Evolutionary conservation across 441 rosid species (phyloP).

Genomic region (Hypseocharis bilobata): DNA sequence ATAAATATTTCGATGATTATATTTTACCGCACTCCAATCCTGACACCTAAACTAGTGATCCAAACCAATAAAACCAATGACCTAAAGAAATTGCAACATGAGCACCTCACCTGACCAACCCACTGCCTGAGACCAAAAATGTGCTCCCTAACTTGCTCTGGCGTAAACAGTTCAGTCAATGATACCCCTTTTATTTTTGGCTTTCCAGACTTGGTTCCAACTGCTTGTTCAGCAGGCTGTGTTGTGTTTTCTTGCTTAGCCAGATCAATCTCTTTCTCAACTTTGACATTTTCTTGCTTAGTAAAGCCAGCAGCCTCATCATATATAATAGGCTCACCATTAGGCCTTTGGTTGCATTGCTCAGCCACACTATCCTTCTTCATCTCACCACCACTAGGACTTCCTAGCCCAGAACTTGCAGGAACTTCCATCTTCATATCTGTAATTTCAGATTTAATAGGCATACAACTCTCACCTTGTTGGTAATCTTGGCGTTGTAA

Average conservation of each 20-base stretch:
- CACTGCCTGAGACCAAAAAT: conserved; percentile 89
- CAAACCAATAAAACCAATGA: neutral
- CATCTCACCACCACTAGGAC: conserved; percentile 39
- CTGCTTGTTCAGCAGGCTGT: conserved; percentile 44
- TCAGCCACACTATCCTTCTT: conserved; percentile 43
- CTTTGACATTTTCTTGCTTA: conserved; percentile 41
- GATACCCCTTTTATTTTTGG: conserved; percentile 95
- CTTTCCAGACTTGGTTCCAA: conserved; percentile 76
- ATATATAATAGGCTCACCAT: conserved; percentile 31
- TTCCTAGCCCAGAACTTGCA: conserved; percentile 44
- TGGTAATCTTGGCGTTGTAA: conserved; percentile 42
- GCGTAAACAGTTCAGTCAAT: conserved; percentile 88
- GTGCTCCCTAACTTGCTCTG: conserved; percentile 92
- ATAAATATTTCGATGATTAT: too few relatives aligned
- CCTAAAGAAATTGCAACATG: neutral
- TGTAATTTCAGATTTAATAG: conserved; percentile 49
- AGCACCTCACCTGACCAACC: conserved; percentile 90
- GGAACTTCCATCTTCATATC: conserved; percentile 60
- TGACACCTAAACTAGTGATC: neutral
- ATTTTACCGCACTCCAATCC: too few relatives aligned
- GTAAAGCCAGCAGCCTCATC: conserved; percentile 33
- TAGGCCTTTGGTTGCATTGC: conserved; percentile 37
- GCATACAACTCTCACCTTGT: conserved; percentile 33
- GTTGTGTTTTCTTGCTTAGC: conserved; percentile 47
- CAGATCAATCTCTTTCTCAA: conserved; percentile 52